Percentiles rank a stretch among this genome's conserved stretches.
These are phyloP conservation scores for Persicaria tinctoria DNA, from an alignment of 148 eudicot species.

Conservation along the genomic window DNA sequence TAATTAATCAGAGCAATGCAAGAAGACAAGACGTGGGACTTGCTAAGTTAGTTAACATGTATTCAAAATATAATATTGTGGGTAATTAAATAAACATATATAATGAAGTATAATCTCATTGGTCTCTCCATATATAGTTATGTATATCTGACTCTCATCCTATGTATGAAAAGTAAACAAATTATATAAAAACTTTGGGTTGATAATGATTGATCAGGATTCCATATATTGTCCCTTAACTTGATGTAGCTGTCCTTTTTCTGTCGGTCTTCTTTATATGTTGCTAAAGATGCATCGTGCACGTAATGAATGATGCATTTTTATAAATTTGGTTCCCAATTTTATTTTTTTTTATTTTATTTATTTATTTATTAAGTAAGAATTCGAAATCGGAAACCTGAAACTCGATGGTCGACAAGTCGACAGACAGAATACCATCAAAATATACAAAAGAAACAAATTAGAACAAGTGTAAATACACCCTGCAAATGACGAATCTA, in stretches of 20 bases:
- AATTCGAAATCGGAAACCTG: too few relatives aligned
- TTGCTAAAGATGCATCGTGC: background rate
- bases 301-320: background rate
- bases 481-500: too few relatives aligned
- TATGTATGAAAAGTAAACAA: background rate
- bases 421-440: too few relatives aligned
- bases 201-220: slow-evolving; percentile 8
- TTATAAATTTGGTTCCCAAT: too few relatives aligned
- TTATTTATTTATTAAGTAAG: too few relatives aligned
- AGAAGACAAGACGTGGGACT: slow-evolving; percentile 10
- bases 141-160: too few relatives aligned
- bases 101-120: background rate
- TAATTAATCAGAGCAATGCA: background rate
- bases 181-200: background rate
- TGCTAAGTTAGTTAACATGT: slow-evolving; percentile 6
- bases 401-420: too few relatives aligned
- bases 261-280: background rate
- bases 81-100: background rate
- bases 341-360: too few relatives aligned
- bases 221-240: background rate
- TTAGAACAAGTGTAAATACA: too few relatives aligned
- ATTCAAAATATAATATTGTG: background rate
- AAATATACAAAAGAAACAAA: too few relatives aligned
- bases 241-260: slow-evolving; percentile 1
- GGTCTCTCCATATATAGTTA: background rate